Evolutionary conservation across 768 basidiomycete species (phyloP).

Genomic region (Glaciozyma martinii): DNA sequence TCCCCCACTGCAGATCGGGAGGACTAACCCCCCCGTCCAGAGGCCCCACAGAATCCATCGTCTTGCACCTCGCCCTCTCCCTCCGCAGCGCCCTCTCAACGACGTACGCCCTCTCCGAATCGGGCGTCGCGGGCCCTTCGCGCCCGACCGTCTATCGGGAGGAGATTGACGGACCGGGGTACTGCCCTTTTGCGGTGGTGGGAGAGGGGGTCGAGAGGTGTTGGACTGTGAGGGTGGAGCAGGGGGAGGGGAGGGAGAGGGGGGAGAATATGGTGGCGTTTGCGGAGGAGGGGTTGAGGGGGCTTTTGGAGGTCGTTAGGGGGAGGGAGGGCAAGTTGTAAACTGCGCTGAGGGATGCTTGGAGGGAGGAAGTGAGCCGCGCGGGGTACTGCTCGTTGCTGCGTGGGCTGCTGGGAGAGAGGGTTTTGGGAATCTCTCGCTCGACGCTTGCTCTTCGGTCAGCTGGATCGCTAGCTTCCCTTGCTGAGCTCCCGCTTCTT

Average conservation of each 20-base stretch:
- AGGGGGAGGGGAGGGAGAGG: neutral
- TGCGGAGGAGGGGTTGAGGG: neutral
- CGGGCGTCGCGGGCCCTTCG: neutral
- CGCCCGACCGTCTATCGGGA: neutral
- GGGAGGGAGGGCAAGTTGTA: neutral
- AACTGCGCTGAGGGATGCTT: too few species aligned
- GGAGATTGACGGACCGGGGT: neutral
- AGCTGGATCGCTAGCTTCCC: too few species aligned
- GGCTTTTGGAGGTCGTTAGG: neutral
- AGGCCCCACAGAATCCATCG: neutral
- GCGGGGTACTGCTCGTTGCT: too few species aligned
- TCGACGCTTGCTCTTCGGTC: too few species aligned
- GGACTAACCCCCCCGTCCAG: neutral
- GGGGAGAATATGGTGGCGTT: neutral
- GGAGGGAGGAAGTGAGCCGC: too few species aligned
- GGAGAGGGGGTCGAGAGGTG: neutral
- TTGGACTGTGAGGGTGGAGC: neutral
- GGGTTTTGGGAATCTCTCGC: too few species aligned
- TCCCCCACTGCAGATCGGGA: neutral
- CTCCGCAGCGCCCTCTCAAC: neutral
- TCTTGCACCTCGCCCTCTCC: neutral
- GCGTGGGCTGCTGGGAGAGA: too few species aligned
- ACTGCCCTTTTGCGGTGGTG: neutral
- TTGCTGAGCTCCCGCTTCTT: too few species aligned
- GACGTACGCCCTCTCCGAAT: neutral